phyloP scores from a whole-genome alignment of 2,329 filamentous ascomycete species.

The Endoconidiophora laricicola region DNA sequence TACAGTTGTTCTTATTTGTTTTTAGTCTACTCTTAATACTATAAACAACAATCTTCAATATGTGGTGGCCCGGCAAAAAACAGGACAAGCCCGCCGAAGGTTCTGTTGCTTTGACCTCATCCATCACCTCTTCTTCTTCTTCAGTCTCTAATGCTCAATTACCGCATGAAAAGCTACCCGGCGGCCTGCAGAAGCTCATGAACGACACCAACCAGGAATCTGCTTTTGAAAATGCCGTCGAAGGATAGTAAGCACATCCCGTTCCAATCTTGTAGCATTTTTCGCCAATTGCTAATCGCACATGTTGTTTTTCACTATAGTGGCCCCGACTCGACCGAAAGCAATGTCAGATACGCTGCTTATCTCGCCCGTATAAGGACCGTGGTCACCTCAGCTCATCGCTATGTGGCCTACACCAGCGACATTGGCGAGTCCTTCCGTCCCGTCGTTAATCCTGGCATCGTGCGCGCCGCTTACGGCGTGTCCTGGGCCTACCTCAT shows the following conservation, averaged over 20 bases:
- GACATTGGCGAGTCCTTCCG: constrained; percentile 95
- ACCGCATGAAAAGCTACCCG: constrained; percentile 33
- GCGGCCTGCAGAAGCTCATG: constrained; percentile 38
- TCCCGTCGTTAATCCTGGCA: constrained; percentile 70
- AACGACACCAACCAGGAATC: constrained; percentile 47
- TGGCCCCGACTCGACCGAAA: constrained; percentile 64
- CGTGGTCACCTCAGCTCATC: constrained; percentile 75
- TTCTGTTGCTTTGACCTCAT: background rate
- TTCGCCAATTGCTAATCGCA: background rate
- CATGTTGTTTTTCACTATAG: background rate
- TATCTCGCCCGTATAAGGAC: constrained; percentile 77
- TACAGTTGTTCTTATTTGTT: background rate
- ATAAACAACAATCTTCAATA: background rate
- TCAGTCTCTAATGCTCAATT: constrained; percentile 32
- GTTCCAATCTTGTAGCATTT: background rate
- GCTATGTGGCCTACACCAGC: constrained; percentile 92
- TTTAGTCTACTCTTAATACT: background rate
- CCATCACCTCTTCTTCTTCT: background rate
- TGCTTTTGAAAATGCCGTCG: constrained; percentile 29
- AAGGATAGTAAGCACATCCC: constrained; percentile 10
- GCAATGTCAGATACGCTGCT: constrained; percentile 74
- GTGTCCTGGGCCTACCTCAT: constrained; percentile 85
- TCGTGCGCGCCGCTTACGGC: constrained; percentile 72
- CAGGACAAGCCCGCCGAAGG: constrained; percentile 20
- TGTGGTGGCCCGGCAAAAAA: constrained; percentile 24